Evolutionary conservation across 2,329 filamentous ascomycete genomes (phyloP), one percentile per base, ranked within the genome.

Genomic region (Verticillium isaacii): DNA sequence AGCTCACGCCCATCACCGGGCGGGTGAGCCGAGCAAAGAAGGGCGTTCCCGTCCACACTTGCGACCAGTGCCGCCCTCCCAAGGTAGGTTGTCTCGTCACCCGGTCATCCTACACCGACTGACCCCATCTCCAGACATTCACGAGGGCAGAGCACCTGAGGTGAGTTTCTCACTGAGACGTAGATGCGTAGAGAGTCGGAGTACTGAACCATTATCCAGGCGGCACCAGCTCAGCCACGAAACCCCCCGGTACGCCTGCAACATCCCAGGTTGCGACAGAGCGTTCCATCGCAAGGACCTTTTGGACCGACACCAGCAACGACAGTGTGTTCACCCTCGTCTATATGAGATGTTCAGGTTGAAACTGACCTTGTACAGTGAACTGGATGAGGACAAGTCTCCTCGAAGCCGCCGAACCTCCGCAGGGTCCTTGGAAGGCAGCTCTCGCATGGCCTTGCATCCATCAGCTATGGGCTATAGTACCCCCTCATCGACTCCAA

Each of bases 101-200:
- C 14, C 5, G 12, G 2, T 8, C 25, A 34, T 17, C 8, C 9
- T 11, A 17, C 15, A 9, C 2, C 54, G n/a, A 32, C 25, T 62
- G 29, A 23, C 54, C 41, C 55, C 29, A 64, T 54, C 14, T 32
- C 41, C 62, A 87, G 85, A 87, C 82, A 2, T 88, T 88, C 64
- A 87, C 85, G 14, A 77, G 85, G 68, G 85, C 85, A 34, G 85
- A 88, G 68, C 85, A 88, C 72, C 73, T 88, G 52, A 83, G 84
- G 85, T 87, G 66, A 71, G 70, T 23, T 14, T 50, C 45, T 50
- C 8, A 12, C 23, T 25, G 6, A 50, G 23, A n/a, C n/a, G 17
- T 50, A 6, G 39, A 45, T n/a, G 19, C 17, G 29, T 29, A 5
- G 29, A 29, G 29, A 29, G 29, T 7, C 39, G n/a, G 17, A 17